Evolutionary conservation across 768 basidiomycete genomes (phyloP), one percentile per base, ranked within the genome.

Genomic region (Kwoniella botswanensis): DNA sequence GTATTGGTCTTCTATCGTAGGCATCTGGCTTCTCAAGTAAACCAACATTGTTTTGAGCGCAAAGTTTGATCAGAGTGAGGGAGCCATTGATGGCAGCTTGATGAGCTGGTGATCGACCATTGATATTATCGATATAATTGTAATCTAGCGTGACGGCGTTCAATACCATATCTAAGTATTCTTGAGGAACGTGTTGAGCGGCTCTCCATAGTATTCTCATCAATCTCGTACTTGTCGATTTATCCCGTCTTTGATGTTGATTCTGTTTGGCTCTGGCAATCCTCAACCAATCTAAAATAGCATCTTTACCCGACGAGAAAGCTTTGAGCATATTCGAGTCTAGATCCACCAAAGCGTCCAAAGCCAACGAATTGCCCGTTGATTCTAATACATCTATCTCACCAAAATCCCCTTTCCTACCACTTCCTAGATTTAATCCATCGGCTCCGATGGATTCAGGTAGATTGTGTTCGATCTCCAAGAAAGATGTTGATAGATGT

Each of bases 141-240:
- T 93, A 98, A 83, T 98, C 93, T 81, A 98, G 93, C 0, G 90
- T 61, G 26, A 80, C 69, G 21, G 89, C 15, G 84, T 85, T 26
- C 17, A 90, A 88, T 42, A 89, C 85, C 35, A 94, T 85, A 57
- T 94, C 91, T 61, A 93, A 85, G 77, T 93, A 90, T 21, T 88
- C 90, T 54, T 92, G 85, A n/a, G 88, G 88, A 2, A 78, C 75
- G n/a, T 76, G 76, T 35, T 76, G 69, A 6, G 81, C 76, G 15
- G 93, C 90, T 79, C 93, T 92, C 97, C 97, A 99, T 18, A 98
- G 86, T 43, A 98, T 93, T n/a, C 97, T 89, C 43, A 92, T 91
- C 35, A 97, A 88, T 73, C 92, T 90, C 15, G 41, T 61, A 26
- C 86, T 86, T 76, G 87, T 88, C 12, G 77, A 76, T 54, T 72